Base-by-base conservation (phyloP, 495 filamentous ascomycete species). In the Jackrogersella multiformis region DNA sequence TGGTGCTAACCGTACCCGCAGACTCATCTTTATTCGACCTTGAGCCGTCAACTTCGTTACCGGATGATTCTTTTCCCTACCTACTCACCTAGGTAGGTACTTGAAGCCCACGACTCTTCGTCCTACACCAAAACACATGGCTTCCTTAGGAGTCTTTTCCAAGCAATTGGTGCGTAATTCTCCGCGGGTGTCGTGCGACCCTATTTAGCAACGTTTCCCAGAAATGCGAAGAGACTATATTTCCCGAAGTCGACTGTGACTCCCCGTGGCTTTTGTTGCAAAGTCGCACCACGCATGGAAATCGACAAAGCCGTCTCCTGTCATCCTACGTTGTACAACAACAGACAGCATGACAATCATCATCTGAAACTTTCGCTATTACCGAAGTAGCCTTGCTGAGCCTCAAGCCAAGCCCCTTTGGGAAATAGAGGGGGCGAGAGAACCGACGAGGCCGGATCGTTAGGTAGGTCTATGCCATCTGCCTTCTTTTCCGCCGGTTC, bases 191-290 rank as follows among this genome's bases (percentile, higher is more conserved):
- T 41, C 39, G 73, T 75, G 70, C 45, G 46, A 75, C 70, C 3
- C 36, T 23, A 35, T 26, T 52, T 58, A 58, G 53, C 53, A 66
- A 56, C 54, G 67, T 66, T 69, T 56, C 64, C 57, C 35, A 64
- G 39, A 39, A 46, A 61, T 61, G 51, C 54, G 58, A 32, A 61
- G 64, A 69, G 41, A 61, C 64, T 63, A 66, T 75, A 76, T 76
- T 74, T 74, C 74, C 77, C 76, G 77, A 68, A 64, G 69, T 71
- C 72, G 59, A 73, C 61, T 72, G 66, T 69, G 72, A 44, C 63
- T 61, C 74, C 71, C 72, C 72, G 65, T 70, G 53, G 67, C 57
- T 59, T 51, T 70, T 54, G 57, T 45, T 64, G 61, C 63, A 58
- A 46, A 64, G 74, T 74, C 42, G 39, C 48, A 73, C 70, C 49